Conservation (phyloP, 1,139 yeast species). For the Protomyces macrosporus region DNA sequence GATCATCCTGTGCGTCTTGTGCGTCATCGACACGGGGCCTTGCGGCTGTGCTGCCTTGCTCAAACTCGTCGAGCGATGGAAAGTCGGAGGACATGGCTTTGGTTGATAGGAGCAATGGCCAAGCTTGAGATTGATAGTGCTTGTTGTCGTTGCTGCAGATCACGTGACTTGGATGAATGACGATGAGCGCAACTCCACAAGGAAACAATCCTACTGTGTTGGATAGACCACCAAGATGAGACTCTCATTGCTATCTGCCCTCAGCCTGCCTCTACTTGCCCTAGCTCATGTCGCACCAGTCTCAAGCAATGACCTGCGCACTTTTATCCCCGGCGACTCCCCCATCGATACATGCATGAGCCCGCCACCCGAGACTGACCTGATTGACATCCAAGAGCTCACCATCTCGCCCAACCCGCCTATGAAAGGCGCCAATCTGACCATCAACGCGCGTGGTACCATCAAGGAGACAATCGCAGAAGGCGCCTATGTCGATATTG, state of each 20-base stretch:
- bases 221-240: neutral
- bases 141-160: neutral
- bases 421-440: constrained; percentile 66
- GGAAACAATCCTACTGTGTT: neutral
- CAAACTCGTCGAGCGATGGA: constrained; percentile 65
- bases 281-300: neutral
- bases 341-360: constrained; percentile 74
- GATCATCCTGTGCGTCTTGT: constrained; percentile 47
- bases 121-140: neutral
- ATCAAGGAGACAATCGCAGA: constrained; percentile 55
- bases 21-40: constrained; percentile 52
- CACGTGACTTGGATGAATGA: neutral
- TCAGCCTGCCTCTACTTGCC: neutral
- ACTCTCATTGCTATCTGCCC: neutral
- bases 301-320: constrained; percentile 2
- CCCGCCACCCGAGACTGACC: constrained; percentile 51
- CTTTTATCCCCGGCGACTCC: constrained; percentile 72
- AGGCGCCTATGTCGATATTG: constrained; percentile 91
- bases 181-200: neutral
- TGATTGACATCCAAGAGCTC: constrained; percentile 54
- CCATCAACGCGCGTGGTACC: constrained; percentile 67
- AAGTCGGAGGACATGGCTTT: constrained; percentile 64
- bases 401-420: constrained; percentile 83
- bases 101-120: neutral
- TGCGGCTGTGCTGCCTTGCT: constrained; percentile 36